phyloP scores from a whole-genome alignment of 352 stramenopile species.

The Phytopythium litorale region DNA sequence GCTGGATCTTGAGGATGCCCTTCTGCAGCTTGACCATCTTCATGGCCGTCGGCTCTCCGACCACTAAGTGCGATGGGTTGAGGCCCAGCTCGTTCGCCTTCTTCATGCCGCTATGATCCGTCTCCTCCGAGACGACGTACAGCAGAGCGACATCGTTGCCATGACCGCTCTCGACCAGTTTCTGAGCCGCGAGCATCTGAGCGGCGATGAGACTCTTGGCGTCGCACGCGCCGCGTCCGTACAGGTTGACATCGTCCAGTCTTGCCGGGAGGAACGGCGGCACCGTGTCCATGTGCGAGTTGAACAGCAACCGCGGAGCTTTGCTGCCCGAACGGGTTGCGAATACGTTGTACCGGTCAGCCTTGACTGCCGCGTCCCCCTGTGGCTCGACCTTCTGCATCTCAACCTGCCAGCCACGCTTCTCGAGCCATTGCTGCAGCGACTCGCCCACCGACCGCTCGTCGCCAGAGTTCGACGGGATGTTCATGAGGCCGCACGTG shows the following conservation, averaged over 20 bases:
- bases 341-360: slow-evolving; percentile 76
- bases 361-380: slow-evolving; percentile 49
- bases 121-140: slow-evolving; percentile 88
- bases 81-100: slow-evolving; percentile 80
- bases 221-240: slow-evolving; percentile 79
- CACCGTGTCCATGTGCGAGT: slow-evolving; percentile 88
- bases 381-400: slow-evolving; percentile 71
- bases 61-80: slow-evolving; percentile 66
- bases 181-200: slow-evolving; percentile 78
- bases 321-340: slow-evolving; percentile 56
- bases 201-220: slow-evolving; percentile 81
- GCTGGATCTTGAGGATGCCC: slow-evolving; percentile 81
- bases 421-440: slow-evolving; percentile 60
- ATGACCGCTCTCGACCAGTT: slow-evolving; percentile 50
- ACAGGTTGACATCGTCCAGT: slow-evolving; percentile 60
- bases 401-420: slow-evolving; percentile 67
- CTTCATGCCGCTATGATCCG: slow-evolving; percentile 87
- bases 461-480: slow-evolving; percentile 65
- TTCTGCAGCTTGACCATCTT: slow-evolving; percentile 88
- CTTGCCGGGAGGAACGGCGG: slow-evolving; percentile 61
- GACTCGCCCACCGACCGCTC: slow-evolving; percentile 66
- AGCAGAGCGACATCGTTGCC: slow-evolving; percentile 66
- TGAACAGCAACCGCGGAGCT: slow-evolving; percentile 64
- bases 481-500: slow-evolving; percentile 65
- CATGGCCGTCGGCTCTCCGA: slow-evolving; percentile 75